Evolutionary conservation across 2,329 filamentous ascomycete genomes (phyloP).

Genomic region (Pestalotiopsis sp.): DNA sequence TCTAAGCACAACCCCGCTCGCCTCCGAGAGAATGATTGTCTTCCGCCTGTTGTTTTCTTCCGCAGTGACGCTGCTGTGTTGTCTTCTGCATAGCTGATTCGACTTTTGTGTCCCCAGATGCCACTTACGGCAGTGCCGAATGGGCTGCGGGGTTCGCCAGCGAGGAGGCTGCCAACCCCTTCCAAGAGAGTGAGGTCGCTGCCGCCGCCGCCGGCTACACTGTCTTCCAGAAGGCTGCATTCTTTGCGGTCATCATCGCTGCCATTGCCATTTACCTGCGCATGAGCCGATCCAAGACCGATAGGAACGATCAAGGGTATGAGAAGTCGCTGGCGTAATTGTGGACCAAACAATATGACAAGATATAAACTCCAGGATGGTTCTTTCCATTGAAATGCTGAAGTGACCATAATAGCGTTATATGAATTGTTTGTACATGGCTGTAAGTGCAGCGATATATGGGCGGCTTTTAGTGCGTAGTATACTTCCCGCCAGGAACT

Average conservation of each 20-base stretch:
- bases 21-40: constrained; percentile 6
- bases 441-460: neutral
- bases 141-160: constrained; percentile 39
- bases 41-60: constrained; percentile 13
- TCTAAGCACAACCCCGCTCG: constrained; percentile 58
- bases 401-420: neutral
- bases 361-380: neutral
- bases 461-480: neutral
- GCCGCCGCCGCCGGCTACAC: constrained; percentile 40
- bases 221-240: constrained; percentile 50
- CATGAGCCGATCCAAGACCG: constrained; percentile 37
- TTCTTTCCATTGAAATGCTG: neutral
- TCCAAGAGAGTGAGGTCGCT: constrained; percentile 23
- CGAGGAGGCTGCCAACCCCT: constrained; percentile 31
- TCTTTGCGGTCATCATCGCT: constrained; percentile 51
- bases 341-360: neutral
- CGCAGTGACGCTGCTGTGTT: constrained; percentile 23
- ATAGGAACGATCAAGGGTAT: constrained; percentile 36
- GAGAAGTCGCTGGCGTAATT: constrained; percentile 47
- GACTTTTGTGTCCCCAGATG: constrained; percentile 27
- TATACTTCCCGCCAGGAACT: neutral
- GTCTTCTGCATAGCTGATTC: constrained; percentile 35
- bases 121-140: constrained; percentile 37
- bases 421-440: neutral
- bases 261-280: constrained; percentile 49